A percentile compares a stretch with the other conserved stretches of the same genome.
These are phyloP conservation scores for Diaporthe caulivora DNA, from an alignment of 2,329 filamentous ascomycete genomes.

Conservation along the genomic window DNA sequence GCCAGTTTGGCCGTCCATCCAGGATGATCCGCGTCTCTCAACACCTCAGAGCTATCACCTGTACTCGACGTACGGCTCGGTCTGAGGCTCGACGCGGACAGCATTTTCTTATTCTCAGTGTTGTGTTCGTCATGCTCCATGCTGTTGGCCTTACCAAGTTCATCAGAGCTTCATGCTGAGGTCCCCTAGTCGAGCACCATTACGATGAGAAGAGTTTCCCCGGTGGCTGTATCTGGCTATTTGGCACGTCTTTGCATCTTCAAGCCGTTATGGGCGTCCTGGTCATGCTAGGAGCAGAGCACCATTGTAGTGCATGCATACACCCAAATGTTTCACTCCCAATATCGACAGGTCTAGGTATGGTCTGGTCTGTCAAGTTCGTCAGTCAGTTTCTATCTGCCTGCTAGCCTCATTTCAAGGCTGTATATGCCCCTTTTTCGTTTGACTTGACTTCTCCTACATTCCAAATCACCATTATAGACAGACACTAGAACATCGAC, in stretches of 20 bases:
- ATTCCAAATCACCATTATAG: not conserved
- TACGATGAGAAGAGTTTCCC: not conserved
- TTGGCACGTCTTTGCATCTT: not conserved
- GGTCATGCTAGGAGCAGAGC: not conserved
- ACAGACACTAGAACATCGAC: conserved; percentile 22
- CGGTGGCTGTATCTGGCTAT: not conserved
- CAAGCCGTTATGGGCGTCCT: not conserved
- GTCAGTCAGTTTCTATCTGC: not conserved
- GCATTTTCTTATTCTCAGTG: not conserved
- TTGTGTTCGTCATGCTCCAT: conserved; percentile 7
- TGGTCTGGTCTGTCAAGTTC: not conserved
- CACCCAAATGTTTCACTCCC: not conserved
- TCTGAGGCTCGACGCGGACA: not conserved
- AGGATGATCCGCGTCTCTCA: not conserved
- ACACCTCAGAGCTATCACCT: not conserved
- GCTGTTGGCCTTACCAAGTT: not conserved
- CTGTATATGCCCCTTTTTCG: not conserved
- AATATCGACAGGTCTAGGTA: not conserved
- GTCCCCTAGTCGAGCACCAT: not conserved
- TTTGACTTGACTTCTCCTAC: not conserved
- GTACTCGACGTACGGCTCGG: not conserved
- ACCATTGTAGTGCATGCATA: not conserved
- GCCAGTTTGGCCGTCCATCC: conserved; percentile 7
- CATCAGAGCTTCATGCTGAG: not conserved
- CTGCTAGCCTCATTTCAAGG: not conserved